Percentiles rank a stretch among this genome's conserved stretches.
Evolutionary conservation across 441 rosid species (phyloP).

Genomic region (Rhodomyrtus psidioides): DNA sequence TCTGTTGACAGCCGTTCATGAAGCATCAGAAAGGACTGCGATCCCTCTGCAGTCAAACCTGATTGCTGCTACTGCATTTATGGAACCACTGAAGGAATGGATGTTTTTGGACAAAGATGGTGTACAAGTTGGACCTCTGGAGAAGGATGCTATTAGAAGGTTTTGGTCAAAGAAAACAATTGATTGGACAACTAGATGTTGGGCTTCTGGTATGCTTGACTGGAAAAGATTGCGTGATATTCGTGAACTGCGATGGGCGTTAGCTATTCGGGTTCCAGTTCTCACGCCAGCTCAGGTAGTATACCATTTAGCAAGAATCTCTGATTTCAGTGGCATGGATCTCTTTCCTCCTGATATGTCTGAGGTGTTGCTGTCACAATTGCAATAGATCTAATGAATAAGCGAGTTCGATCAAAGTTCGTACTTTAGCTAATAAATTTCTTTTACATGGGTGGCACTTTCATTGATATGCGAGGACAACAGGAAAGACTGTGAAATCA

Average conservation of each 20-base stretch:
- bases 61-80: constrained; percentile 97
- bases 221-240: constrained; percentile 98
- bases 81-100: constrained; percentile 99
- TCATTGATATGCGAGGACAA: background rate
- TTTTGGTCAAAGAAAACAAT: constrained; percentile 94
- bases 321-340: background rate
- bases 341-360: background rate
- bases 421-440: background rate
- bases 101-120: constrained; percentile 81
- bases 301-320: constrained; percentile 2
- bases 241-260: constrained; percentile 99
- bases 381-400: background rate
- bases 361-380: constrained; percentile 1
- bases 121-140: constrained; percentile 81
- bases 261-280: constrained; percentile 90
- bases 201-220: constrained; percentile 96
- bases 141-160: constrained; percentile 95
- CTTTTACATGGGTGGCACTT: background rate
- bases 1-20: constrained; percentile 90
- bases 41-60: constrained; percentile 97
- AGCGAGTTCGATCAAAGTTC: background rate
- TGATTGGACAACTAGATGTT: constrained; percentile 89
- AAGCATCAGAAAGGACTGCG: constrained; percentile 95
- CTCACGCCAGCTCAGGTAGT: constrained; percentile 92
- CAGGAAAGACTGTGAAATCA: background rate